These are phyloP conservation scores for Aspergillus ibericus DNA, from an alignment of 2,329 filamentous ascomycete species.

Conservation along the genomic window DNA sequence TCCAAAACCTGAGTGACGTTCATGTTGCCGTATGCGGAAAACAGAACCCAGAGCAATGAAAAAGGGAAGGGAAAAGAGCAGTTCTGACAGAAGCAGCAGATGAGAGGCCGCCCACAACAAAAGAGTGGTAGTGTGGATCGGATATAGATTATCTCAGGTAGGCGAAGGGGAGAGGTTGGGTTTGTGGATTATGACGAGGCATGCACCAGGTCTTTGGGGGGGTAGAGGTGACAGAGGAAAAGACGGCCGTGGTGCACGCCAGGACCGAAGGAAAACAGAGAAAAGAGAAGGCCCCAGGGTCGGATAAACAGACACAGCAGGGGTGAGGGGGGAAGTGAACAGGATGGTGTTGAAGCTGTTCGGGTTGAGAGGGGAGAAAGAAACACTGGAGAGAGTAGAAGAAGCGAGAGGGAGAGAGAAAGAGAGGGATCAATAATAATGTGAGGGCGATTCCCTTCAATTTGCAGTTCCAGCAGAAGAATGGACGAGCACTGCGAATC, in stretches of 20 bases:
- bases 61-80: conserved; percentile 21
- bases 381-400: conserved; percentile 18
- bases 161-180: conserved; percentile 35
- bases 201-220: conserved; percentile 35
- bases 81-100: conserved; percentile 13
- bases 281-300: conserved; percentile 4
- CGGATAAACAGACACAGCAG: conserved; percentile 21
- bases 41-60: conserved; percentile 22
- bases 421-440: conserved; percentile 16
- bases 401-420: conserved; percentile 15
- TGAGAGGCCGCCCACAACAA: conserved; percentile 21
- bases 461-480: conserved; percentile 8
- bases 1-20: conserved; percentile 98
- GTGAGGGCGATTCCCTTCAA: conserved; percentile 7
- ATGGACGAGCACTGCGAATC: conserved; percentile 3
- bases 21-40: conserved; percentile 59
- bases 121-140: conserved; percentile 26
- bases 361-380: conserved; percentile 11
- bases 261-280: conserved; percentile 15
- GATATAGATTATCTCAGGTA: conserved; percentile 16
- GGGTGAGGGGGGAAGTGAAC: conserved; percentile 6
- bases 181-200: conserved; percentile 44
- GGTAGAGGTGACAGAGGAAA: conserved; percentile 30
- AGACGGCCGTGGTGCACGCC: conserved; percentile 30
- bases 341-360: not conserved